A percentile compares a stretch with the other conserved stretches of the same genome.
phyloP scores from a whole-genome alignment of 1,284 basidiomycete species.

The Moesziomyces sp. region DNA sequence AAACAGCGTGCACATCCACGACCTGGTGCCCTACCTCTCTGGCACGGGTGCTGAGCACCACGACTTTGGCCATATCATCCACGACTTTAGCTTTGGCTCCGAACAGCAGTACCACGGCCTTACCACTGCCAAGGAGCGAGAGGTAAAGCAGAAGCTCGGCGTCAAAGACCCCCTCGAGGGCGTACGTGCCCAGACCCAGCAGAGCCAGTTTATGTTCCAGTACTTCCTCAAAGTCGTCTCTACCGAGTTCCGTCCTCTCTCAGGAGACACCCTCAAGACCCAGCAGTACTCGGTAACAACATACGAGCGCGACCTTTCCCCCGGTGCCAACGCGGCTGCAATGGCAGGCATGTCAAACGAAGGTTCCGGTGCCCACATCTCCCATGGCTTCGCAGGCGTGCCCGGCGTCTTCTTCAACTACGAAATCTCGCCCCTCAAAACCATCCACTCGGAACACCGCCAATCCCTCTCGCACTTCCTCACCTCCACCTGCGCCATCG shows the following conservation, averaged over 20 bases:
- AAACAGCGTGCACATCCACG: constrained; percentile 83
- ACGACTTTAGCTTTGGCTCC: constrained; percentile 78
- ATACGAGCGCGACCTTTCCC: constrained; percentile 84
- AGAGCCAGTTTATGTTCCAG: constrained; percentile 69
- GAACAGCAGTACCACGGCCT: constrained; percentile 52
- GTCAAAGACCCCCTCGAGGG: constrained; percentile 85
- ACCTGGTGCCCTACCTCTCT: constrained; percentile 90
- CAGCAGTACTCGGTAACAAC: constrained; percentile 94
- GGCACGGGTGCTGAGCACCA: constrained; percentile 61
- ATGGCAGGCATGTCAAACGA: constrained; percentile 38
- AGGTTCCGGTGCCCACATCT: constrained; percentile 71
- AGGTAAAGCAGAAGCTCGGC: constrained; percentile 76
- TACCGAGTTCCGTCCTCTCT: constrained; percentile 55
- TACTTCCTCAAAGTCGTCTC: constrained; percentile 86
- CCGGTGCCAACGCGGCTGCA: constrained; percentile 28
- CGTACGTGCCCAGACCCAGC: constrained; percentile 73
- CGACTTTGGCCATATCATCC: constrained; percentile 91
- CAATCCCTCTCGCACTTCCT: constrained; percentile 97
- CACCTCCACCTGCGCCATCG: constrained; percentile 85
- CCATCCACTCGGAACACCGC: constrained; percentile 71
- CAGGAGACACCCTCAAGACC: constrained; percentile 72
- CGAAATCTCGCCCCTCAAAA: constrained; percentile 75
- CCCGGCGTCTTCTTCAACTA: constrained; percentile 72
- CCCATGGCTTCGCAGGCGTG: constrained; percentile 80
- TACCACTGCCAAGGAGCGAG: constrained; percentile 29